These are phyloP conservation scores for Colletotrichum coccodes DNA, from an alignment of 2,329 filamentous ascomycete genomes.

Conservation along the genomic window DNA sequence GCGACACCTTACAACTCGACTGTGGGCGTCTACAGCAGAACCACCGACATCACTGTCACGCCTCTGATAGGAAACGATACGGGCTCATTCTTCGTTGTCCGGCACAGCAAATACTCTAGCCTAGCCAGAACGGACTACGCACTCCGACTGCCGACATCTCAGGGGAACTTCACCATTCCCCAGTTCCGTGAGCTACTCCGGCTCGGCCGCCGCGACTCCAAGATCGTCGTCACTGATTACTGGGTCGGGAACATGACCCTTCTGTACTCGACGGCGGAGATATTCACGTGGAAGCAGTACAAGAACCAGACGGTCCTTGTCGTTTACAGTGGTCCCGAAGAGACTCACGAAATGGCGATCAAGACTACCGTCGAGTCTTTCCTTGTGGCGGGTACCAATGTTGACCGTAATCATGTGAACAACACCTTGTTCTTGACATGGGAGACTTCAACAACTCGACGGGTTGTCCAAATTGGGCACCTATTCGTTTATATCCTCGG, in stretches of 20 bases:
- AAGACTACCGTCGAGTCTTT: slow-evolving; percentile 44
- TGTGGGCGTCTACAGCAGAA: slow-evolving; percentile 62
- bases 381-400: slow-evolving; percentile 44
- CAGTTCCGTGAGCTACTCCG: slow-evolving; percentile 66
- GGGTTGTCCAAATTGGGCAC: slow-evolving; percentile 59
- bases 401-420: slow-evolving; percentile 27
- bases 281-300: slow-evolving; percentile 76
- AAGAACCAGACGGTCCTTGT: slow-evolving; percentile 67
- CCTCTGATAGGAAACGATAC: slow-evolving; percentile 66
- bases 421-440: slow-evolving; percentile 47
- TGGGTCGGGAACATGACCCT: slow-evolving; percentile 67
- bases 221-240: slow-evolving; percentile 75
- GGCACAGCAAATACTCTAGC: slow-evolving; percentile 74
- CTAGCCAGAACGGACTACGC: slow-evolving; percentile 68
- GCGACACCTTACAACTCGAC: slow-evolving; percentile 62
- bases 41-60: slow-evolving; percentile 66
- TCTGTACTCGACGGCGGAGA: slow-evolving; percentile 76
- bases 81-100: slow-evolving; percentile 71
- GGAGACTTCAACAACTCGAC: slow-evolving; percentile 62
- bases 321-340: slow-evolving; percentile 70
- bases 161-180: slow-evolving; percentile 61
- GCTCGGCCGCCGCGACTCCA: slow-evolving; percentile 72
- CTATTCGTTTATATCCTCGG: slow-evolving; percentile 67
- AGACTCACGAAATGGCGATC: slow-evolving; percentile 71
- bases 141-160: slow-evolving; percentile 69